A percentile compares a stretch with the other conserved stretches of the same genome.
These are phyloP conservation scores for Scenedesmus sp. DNA, from an alignment of 163 green algal genomes.

Conservation along the genomic window DNA sequence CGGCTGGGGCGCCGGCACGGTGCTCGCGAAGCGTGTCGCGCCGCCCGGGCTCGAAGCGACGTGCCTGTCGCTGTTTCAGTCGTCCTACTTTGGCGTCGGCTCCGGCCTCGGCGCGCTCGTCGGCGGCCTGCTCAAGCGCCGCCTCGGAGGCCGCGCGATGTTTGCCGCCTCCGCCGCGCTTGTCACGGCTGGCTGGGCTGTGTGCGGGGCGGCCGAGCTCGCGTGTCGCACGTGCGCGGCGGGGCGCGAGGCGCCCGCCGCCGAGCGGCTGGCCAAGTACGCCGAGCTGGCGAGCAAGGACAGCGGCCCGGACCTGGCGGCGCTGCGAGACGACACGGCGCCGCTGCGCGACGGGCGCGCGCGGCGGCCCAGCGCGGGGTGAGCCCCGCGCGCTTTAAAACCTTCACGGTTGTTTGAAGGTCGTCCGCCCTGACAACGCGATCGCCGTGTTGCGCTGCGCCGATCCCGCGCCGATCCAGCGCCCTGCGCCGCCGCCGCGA, in stretches of 20 bases:
- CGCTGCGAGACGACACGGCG: not conserved
- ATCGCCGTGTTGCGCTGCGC: no score
- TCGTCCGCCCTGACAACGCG: no score
- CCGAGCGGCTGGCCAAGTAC: not conserved
- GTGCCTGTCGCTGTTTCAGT: conserved; percentile 40
- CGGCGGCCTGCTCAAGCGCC: conserved; percentile 43
- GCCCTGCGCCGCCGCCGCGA: no score
- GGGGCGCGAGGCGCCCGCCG: not conserved
- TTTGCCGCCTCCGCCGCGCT: conserved; percentile 31
- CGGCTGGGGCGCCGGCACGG: conserved; percentile 47
- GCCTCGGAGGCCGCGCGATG: conserved; percentile 40
- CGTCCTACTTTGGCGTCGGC: conserved; percentile 50
- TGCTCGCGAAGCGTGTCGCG: conserved; percentile 31
- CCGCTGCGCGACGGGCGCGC: no score
- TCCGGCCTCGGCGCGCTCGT: conserved; percentile 44
- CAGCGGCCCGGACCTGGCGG: conserved; percentile 28
- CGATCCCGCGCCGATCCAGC: no score
- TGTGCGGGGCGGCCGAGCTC: conserved; percentile 17
- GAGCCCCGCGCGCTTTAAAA: no score
- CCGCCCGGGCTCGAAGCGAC: conserved; percentile 42
- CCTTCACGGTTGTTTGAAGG: no score
- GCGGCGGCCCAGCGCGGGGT: no score
- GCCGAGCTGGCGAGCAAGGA: conserved; percentile 20
- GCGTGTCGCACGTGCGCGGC: no score
- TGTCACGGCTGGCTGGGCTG: conserved; percentile 16